phyloP scores from a whole-genome alignment of 2,329 filamentous ascomycete genomes.

The Talaromyces amestolkiae region DNA sequence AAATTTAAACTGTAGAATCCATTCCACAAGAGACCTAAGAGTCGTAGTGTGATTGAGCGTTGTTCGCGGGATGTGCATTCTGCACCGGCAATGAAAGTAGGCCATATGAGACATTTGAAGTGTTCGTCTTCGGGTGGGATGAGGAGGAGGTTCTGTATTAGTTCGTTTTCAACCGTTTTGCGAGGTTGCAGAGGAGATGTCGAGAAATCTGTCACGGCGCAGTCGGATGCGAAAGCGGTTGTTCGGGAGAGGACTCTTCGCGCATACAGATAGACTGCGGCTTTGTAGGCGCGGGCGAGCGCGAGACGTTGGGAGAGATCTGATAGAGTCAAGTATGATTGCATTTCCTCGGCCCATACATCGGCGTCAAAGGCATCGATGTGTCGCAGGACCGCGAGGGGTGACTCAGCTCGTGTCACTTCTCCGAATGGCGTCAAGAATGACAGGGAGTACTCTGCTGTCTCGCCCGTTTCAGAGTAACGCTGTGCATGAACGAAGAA shows the following conservation, averaged over 20 bases:
- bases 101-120: constrained; percentile 47
- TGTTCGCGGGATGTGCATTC: constrained; percentile 37
- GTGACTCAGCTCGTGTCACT: constrained; percentile 32
- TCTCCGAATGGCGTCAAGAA: constrained; percentile 28
- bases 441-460: constrained; percentile 27
- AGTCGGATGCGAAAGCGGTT: constrained; percentile 3
- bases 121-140: constrained; percentile 37
- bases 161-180: constrained; percentile 27
- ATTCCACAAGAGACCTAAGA: constrained; percentile 35
- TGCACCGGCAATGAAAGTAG: constrained; percentile 44
- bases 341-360: constrained; percentile 39
- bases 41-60: constrained; percentile 33
- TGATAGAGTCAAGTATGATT: constrained; percentile 45
- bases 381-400: constrained; percentile 34
- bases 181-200: neutral
- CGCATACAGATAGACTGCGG: constrained; percentile 42
- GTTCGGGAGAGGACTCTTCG: constrained; percentile 36
- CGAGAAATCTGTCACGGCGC: neutral
- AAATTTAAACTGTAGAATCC: constrained; percentile 39
- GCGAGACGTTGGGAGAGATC: constrained; percentile 49
- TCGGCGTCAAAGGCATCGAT: constrained; percentile 40
- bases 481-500: constrained; percentile 41
- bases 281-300: constrained; percentile 44
- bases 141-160: constrained; percentile 37
- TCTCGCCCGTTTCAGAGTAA: constrained; percentile 31